These are phyloP conservation scores for Lonicera japonica DNA, from an alignment of 129 eudicot species.

Conservation along the genomic window DNA sequence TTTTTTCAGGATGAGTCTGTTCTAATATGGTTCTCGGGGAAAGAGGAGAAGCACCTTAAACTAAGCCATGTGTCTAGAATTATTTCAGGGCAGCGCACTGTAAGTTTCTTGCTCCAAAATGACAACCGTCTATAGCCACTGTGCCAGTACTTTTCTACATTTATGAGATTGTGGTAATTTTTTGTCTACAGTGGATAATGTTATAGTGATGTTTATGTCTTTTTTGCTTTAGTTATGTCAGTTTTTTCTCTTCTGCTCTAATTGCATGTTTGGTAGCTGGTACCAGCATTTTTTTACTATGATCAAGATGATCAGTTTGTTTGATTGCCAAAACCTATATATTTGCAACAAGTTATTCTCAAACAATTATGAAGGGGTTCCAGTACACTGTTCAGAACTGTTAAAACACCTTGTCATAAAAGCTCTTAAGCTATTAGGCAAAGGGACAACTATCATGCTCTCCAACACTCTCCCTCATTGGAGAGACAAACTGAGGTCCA, in stretches of 20 bases:
- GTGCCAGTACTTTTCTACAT: not conserved
- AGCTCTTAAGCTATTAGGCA: too few species aligned
- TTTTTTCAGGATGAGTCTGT: conserved; percentile 82
- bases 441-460: too few species aligned
- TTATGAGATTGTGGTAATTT: not conserved
- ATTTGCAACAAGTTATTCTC: not conserved
- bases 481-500: too few species aligned
- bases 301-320: not conserved
- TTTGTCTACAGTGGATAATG: not conserved
- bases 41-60: conserved; percentile 91
- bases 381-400: too few species aligned
- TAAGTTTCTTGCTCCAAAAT: conserved; percentile 35
- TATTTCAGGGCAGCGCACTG: conserved; percentile 96
- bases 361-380: not conserved
- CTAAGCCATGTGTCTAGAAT: conserved; percentile 83
- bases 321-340: not conserved
- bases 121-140: not conserved
- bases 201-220: too few species aligned
- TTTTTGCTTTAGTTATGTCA: too few species aligned
- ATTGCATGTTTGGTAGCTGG: too few species aligned
- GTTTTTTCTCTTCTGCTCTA: not conserved
- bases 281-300: too few species aligned
- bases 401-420: too few species aligned
- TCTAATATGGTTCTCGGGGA: conserved; percentile 91
- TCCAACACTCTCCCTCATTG: too few species aligned